Percentiles rank a stretch among this genome's conserved stretches.
These are phyloP conservation scores for Nematocida ironsii DNA, from an alignment of 371 early-diverging fungal genomes.

Conservation along the genomic window DNA sequence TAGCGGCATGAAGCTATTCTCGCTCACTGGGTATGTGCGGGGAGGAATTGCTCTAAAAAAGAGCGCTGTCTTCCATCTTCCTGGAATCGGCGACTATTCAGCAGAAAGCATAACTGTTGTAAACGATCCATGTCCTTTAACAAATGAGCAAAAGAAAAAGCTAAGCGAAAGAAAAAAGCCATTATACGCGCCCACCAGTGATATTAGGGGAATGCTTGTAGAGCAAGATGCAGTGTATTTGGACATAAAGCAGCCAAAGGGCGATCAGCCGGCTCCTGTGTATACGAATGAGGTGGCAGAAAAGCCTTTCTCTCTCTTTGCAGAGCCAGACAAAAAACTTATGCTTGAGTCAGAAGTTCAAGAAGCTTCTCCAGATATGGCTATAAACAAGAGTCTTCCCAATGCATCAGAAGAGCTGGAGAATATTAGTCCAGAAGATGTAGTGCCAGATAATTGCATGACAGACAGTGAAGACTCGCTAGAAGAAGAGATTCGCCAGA, in stretches of 20 bases:
- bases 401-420: neutral
- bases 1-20: constrained; percentile 19
- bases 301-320: constrained; percentile 29
- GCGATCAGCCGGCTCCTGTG: neutral
- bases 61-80: constrained; percentile 40
- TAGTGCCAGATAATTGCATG: constrained; percentile 15
- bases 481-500: constrained; percentile 1
- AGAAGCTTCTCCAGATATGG: neutral
- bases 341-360: neutral
- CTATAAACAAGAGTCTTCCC: neutral
- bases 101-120: constrained; percentile 25
- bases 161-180: constrained; percentile 60
- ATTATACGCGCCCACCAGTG: constrained; percentile 48
- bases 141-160: constrained; percentile 31
- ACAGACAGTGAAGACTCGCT: constrained; percentile 31
- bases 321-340: constrained; percentile 11
- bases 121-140: constrained; percentile 50
- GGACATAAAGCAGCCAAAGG: constrained; percentile 13
- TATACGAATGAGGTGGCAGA: constrained; percentile 3
- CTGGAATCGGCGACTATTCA: constrained; percentile 55
- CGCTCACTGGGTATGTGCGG: constrained; percentile 53
- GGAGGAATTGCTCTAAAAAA: constrained; percentile 44
- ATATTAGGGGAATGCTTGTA: constrained; percentile 40
- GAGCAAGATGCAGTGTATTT: constrained; percentile 38
- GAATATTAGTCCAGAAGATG: neutral